Base-by-base conservation (phyloP, 805 yeast species). In the Yamadazyma philogaea region DNA sequence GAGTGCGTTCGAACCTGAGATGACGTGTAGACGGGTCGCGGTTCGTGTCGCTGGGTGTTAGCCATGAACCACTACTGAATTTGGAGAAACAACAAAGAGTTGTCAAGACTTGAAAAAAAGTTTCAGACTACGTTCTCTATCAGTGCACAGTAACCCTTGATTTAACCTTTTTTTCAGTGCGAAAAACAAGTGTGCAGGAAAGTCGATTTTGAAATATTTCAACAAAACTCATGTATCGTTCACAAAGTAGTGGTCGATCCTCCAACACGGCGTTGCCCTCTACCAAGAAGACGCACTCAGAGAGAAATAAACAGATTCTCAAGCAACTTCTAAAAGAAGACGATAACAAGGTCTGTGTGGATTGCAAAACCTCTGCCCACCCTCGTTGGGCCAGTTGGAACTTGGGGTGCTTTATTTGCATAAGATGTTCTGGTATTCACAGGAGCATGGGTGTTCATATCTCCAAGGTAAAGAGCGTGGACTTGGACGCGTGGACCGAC, bases 381-480 rank as follows among this genome's bases (percentile, higher is more conserved):
- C 99, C 99, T 17, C 76, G 98, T 42, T 91, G 99, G 99, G 96
- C 98, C 8, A 83, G 95, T 15, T 91, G 97, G 96, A 89, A 84
- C 53, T 63, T 91, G 41, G 99, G 99, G 18, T 80, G 93, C 43
- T 90, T 93, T 56, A 77, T 91, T 32, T 91, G 99, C 63, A 91
- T 91, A 50, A 75, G 93, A 54, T 91, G 99, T 64, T 90, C 97
- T 1, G 99, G 99, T 1, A 85, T 91, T 48, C 99, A 91, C 61
- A 75, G 98, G 58, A 79, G 91, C 39, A 81, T 91, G 83, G 98
- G 99, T 1, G 90, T 97, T 0, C 99, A 91, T 64, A 88, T 91
- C 36, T 83, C 95, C 21, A 77, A 87, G 57, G 98, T 93, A 39
- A 87, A 93, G 59, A 84, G 95, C 5, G 95, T 91, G 30, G 98